Conservation (phyloP, 1,139 yeast genomes). For the Hansenula lynferdii region DNA sequence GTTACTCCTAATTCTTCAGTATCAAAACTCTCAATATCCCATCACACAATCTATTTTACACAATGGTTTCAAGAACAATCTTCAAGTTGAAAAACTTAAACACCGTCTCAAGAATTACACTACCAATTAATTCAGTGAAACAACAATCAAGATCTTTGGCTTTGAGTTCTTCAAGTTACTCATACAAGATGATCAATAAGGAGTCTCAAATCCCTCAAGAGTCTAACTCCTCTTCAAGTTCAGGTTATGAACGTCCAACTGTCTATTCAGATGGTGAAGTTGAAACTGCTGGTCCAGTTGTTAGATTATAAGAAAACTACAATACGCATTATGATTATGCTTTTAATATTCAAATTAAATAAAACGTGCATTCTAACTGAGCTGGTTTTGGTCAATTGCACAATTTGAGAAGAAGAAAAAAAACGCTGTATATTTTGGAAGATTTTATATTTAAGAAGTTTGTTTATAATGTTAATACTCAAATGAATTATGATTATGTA, state of each 20-base stretch:
- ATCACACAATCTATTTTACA: conserved; percentile 1
- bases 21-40: neutral
- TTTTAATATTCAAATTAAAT: too few species aligned
- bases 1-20: too few species aligned
- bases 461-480: too few species aligned
- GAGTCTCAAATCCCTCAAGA: conserved; percentile 8
- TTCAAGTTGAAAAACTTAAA: conserved; percentile 18
- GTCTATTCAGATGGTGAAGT: conserved; percentile 25
- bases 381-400: too few species aligned
- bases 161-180: conserved; percentile 9
- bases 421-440: too few species aligned
- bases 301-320: conserved; percentile 20
- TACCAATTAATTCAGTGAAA: conserved; percentile 1
- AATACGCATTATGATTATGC: too few species aligned
- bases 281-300: conserved; percentile 24
- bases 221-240: conserved; percentile 3
- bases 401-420: too few species aligned
- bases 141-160: conserved; percentile 11
- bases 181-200: conserved; percentile 18
- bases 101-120: conserved; percentile 20
- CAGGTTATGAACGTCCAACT: conserved; percentile 16
- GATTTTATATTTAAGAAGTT: too few species aligned
- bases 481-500: neutral
- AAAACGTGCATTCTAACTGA: too few species aligned
- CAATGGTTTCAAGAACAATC: conserved; percentile 6